phyloP scores from a whole-genome alignment of 176 grass and related monocot species.

The Juncus effusus region DNA sequence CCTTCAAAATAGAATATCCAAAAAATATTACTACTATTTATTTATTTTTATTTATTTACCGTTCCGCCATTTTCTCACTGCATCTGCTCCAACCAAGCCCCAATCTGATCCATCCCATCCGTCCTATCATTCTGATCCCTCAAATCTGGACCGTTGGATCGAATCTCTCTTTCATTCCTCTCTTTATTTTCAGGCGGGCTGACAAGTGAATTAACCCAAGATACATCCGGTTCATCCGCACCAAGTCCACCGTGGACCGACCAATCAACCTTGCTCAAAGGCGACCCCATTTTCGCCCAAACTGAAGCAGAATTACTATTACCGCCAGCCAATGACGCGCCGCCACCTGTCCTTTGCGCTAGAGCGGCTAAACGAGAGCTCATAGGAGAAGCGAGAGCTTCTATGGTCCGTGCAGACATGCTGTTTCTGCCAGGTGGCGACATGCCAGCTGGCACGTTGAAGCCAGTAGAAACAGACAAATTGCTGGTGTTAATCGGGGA shows the following conservation, averaged over 20 bases:
- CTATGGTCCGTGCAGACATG: constrained; percentile 59
- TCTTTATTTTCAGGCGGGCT: constrained; percentile 37
- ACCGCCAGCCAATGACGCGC: constrained; percentile 34
- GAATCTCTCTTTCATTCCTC: constrained; percentile 25
- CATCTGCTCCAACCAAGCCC: constrained; percentile 86
- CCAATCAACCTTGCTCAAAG: constrained; percentile 61
- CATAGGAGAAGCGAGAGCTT: constrained; percentile 54
- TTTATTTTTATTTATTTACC: constrained; percentile 33
- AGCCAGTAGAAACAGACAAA: constrained; percentile 49
- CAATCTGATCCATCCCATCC: constrained; percentile 53
- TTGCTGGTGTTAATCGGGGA: constrained; percentile 69
- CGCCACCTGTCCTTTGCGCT: constrained; percentile 33
- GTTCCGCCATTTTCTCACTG: constrained; percentile 27
- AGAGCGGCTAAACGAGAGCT: constrained; percentile 39
- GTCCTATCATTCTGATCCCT: constrained; percentile 31
- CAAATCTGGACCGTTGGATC: constrained; percentile 25
- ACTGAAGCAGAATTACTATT: constrained; percentile 41
- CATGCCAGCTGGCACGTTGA: constrained; percentile 48
- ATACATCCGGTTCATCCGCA: constrained; percentile 59
- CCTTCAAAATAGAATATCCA: constrained; percentile 33
- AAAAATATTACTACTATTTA: constrained; percentile 73
- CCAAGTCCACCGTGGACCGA: constrained; percentile 42
- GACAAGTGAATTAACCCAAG: constrained; percentile 69
- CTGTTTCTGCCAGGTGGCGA: constrained; percentile 35
- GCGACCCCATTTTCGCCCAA: constrained; percentile 53